Evolutionary conservation across 192 early-diverging fungal species (phyloP).

Genomic region (Dispira simplex): DNA sequence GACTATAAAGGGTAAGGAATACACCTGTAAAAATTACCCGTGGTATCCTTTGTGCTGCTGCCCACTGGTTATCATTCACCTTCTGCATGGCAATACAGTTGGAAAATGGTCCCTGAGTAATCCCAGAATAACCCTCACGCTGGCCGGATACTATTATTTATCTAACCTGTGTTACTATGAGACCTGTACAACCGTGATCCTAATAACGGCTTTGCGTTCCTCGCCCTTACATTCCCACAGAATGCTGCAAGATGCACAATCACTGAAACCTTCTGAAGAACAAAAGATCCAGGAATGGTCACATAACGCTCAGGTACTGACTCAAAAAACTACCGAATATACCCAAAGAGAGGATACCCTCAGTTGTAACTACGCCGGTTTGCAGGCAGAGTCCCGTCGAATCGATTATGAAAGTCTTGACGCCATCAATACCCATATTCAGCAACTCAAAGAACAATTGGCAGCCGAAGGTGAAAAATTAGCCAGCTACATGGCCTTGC

Average conservation of each 20-base stretch:
- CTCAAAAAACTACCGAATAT: conserved; percentile 23
- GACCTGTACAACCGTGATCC: no score
- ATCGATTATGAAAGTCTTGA: background rate
- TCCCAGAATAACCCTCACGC: no score
- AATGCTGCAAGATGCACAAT: conserved; percentile 14
- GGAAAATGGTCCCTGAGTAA: no score
- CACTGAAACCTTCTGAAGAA: conserved; percentile 17
- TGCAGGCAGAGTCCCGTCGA: background rate
- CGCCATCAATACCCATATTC: background rate
- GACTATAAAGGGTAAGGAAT: no score
- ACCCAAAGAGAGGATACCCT: conserved; percentile 14
- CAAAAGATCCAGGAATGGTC: conserved; percentile 28
- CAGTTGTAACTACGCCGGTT: background rate
- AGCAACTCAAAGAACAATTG: background rate
- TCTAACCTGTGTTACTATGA: no score
- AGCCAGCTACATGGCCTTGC: background rate
- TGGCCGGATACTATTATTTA: no score
- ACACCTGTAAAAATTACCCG: no score
- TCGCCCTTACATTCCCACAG: background rate
- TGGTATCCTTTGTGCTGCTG: no score
- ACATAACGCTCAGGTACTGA: conserved; percentile 21
- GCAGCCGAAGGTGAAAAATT: background rate
- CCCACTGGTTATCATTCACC: no score
- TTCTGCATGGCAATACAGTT: no score
- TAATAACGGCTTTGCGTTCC: no score